Conservation (phyloP, 108 stramenopile species). For the Cylindrotheca fusiformis region DNA sequence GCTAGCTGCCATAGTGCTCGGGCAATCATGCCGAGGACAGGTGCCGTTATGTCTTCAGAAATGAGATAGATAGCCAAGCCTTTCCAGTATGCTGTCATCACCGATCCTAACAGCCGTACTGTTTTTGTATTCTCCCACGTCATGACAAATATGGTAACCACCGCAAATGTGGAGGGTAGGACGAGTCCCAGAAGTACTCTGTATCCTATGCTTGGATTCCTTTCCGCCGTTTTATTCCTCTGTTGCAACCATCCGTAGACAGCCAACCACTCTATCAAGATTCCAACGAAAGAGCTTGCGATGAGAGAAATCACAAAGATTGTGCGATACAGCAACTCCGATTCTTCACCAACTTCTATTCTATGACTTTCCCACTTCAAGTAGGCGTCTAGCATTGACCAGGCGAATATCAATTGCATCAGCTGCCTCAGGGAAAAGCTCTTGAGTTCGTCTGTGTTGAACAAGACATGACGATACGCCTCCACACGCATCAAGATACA, state of each 20-base stretch:
- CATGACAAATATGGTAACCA: slow-evolving; percentile 40
- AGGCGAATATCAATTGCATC: slow-evolving; percentile 6
- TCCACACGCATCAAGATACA: slow-evolving; percentile 50
- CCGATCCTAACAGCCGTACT: slow-evolving; percentile 26
- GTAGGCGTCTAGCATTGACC: slow-evolving; percentile 30
- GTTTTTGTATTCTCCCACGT: slow-evolving; percentile 62
- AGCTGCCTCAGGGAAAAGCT: slow-evolving; percentile 4
- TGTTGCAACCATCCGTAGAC: not conserved
- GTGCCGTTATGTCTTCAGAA: not conserved
- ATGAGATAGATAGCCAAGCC: slow-evolving; percentile 13
- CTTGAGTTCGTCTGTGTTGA: slow-evolving; percentile 36
- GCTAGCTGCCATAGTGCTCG: slow-evolving; percentile 4
- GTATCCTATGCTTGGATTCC: not conserved
- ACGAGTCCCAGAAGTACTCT: slow-evolving; percentile 21
- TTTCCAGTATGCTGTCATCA: slow-evolving; percentile 31
- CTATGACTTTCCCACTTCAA: slow-evolving; percentile 21
- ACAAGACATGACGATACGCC: slow-evolving; percentile 66
- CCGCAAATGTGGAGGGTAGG: slow-evolving; percentile 42
- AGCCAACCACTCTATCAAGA: slow-evolving; percentile 12
- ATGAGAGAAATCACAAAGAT: not conserved
- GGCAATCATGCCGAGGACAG: not conserved
- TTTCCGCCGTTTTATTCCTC: not conserved
- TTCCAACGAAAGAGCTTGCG: slow-evolving; percentile 3
- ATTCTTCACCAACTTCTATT: not conserved
- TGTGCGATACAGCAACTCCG: not conserved